phyloP scores from a whole-genome alignment of 1,284 basidiomycete genomes.

The Boletus sp. region DNA sequence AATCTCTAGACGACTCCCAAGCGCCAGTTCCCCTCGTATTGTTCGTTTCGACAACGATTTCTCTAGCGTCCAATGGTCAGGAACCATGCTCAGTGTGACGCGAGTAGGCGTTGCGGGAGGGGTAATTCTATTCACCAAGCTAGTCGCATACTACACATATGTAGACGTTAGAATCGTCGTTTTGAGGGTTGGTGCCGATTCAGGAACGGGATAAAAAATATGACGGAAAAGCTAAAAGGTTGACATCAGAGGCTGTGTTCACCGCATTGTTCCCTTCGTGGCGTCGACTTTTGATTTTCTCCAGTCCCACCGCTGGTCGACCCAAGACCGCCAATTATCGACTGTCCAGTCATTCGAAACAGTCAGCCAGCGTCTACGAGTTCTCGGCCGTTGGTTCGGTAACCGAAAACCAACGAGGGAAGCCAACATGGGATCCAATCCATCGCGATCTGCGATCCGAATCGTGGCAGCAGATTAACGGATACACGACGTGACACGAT shows the following conservation, averaged over 20 bases:
- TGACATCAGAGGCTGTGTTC: neutral
- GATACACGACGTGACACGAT: neutral
- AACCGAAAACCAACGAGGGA: conserved; percentile 5
- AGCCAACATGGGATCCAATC: neutral
- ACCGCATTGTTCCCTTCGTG: neutral
- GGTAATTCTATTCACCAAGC: no score
- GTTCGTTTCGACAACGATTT: no score
- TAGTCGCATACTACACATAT: no score
- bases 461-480: neutral
- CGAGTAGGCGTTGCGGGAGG: no score
- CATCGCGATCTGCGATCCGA: conserved; percentile 3
- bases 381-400: conserved; percentile 11
- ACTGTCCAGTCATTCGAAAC: neutral
- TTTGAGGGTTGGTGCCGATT: neutral
- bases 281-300: neutral
- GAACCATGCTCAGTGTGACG: no score
- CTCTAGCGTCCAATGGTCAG: no score
- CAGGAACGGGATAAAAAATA: neutral
- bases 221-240: no score
- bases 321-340: neutral
- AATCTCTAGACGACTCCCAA: neutral
- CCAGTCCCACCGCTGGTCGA: neutral
- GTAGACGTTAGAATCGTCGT: no score
- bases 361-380: neutral
- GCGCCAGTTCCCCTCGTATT: neutral